Base-by-base conservation (phyloP, 2,329 filamentous ascomycete genomes). In the Talaromyces atroroseus region DNA sequence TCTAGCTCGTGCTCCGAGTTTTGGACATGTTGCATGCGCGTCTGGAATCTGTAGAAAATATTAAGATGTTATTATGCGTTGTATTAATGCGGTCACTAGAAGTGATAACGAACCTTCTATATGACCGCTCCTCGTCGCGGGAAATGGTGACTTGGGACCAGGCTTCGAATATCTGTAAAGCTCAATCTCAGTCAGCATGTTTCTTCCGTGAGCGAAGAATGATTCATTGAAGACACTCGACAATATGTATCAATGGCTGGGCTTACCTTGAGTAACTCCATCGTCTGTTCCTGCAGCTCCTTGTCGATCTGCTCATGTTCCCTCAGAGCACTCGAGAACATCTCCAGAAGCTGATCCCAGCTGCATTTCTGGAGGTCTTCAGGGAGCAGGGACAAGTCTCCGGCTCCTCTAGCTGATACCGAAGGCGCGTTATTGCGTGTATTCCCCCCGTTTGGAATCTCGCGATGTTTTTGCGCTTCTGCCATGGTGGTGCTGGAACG, bases 101-200 rank as follows among this genome's bases (percentile, higher is more conserved):
- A 47, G 20, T n/a, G 20, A 3, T 20, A 8, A 32, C 21, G 55
- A 70, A 87, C 87, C 91, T 84, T 71, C 92, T 92, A 60, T 84
- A 79, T 23, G 89, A 88, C 56, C 92, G 82, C 58, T 87, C 85
- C 55, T 88, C 85, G 69, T 96, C 92, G 59, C 89, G 85, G 11
- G 78, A 74, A 32, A 85, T 81, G 1, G 88, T 87, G 12, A 88
- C 83, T 20, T 86, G 79, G 23, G 89, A 88, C 91, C 92, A 96
- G 36, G 85, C 75, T 57, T 81, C 80, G 70, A 95, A 95, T 68
- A 88, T 88, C 90, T 95, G 40, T 7, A 5, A 2, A 36, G 29
- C 5, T 16, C 32, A 61, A 24, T 42, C 38, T 42, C 20, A 20
- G 2, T 46, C 48, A 16, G 52, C 21, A 10, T 46, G 49, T 59